Conservation (phyloP, 768 basidiomycete species). For the Leucocoprinus sp. region DNA sequence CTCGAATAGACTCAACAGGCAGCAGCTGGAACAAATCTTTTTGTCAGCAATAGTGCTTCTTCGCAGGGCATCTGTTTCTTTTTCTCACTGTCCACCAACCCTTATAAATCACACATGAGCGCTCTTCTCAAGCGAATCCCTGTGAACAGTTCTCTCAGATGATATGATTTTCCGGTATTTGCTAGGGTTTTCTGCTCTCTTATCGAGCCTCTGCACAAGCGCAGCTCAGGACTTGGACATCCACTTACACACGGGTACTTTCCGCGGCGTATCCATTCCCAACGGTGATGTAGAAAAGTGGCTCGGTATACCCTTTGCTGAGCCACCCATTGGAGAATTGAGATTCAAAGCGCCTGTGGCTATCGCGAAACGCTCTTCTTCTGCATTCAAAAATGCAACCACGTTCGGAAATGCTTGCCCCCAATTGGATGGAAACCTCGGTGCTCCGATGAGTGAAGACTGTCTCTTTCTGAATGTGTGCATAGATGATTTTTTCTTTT, state of each 20-base stretch:
- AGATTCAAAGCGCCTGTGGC: constrained; percentile 50
- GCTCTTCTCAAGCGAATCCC: too few relatives aligned
- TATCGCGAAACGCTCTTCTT: constrained; percentile 24
- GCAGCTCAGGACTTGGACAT: constrained; percentile 27
- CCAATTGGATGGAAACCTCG: constrained; percentile 31
- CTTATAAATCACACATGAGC: too few relatives aligned
- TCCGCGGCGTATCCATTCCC: constrained; percentile 33
- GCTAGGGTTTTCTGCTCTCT: neutral
- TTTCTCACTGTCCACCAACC: too few relatives aligned
- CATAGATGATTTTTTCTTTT: neutral
- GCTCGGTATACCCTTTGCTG: constrained; percentile 55
- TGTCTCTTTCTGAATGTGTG: constrained; percentile 48
- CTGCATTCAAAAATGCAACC: constrained; percentile 32
- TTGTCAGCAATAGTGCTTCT: too few relatives aligned
- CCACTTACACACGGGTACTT: constrained; percentile 32
- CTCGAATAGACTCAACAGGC: too few relatives aligned
- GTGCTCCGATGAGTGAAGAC: constrained; percentile 41
- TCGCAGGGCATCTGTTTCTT: too few relatives aligned
- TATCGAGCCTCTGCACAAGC: constrained; percentile 5
- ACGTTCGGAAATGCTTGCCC: constrained; percentile 50
- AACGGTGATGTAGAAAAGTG: constrained; percentile 42
- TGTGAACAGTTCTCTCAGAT: too few relatives aligned
- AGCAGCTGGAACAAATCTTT: too few relatives aligned
- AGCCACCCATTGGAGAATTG: constrained; percentile 45
- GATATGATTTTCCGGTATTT: neutral